A percentile compares a stretch with the other conserved stretches of the same genome.
phyloP scores from a whole-genome alignment of 306 rosid genomes.

The Ochetophila trinervis region DNA sequence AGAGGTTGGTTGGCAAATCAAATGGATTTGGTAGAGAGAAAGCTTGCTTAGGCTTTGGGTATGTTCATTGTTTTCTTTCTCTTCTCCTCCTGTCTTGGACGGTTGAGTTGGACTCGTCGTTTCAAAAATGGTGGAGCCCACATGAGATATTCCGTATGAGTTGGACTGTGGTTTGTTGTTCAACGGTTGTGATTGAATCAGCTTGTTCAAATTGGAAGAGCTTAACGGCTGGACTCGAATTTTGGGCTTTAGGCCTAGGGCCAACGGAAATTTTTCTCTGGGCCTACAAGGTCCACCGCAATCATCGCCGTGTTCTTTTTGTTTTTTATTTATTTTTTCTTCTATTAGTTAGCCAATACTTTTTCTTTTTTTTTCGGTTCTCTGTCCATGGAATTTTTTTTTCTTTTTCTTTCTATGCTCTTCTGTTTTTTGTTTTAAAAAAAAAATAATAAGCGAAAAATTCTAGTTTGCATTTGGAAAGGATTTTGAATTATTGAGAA shows the following conservation, averaged over 20 bases:
- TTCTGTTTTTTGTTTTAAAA: too few species aligned
- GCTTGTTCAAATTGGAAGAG: background rate
- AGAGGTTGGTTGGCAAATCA: background rate
- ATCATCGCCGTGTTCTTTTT: too few species aligned
- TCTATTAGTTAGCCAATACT: too few species aligned
- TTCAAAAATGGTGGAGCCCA: slow-evolving; percentile 27
- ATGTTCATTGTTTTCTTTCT: background rate
- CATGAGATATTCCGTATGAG: background rate
- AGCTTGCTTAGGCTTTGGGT: background rate
- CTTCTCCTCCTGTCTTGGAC: background rate
- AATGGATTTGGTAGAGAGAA: background rate
- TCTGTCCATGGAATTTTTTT: too few species aligned
- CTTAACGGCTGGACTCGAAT: background rate
- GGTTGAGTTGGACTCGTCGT: background rate
- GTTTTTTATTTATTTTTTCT: too few species aligned
- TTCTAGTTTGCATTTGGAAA: too few species aligned
- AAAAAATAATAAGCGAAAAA: too few species aligned
- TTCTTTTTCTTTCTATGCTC: too few species aligned
- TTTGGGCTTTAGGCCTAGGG: slow-evolving; percentile 3
- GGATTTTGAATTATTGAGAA: too few species aligned
- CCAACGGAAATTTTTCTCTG: background rate
- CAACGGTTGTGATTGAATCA: slow-evolving; percentile 5
- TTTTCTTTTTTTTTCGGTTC: too few species aligned
- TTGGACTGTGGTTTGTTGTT: background rate
- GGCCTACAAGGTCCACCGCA: background rate